phyloP scores from a whole-genome alignment of 2,329 filamentous ascomycete species.

The Aspergillus pseudoglaucus region DNA sequence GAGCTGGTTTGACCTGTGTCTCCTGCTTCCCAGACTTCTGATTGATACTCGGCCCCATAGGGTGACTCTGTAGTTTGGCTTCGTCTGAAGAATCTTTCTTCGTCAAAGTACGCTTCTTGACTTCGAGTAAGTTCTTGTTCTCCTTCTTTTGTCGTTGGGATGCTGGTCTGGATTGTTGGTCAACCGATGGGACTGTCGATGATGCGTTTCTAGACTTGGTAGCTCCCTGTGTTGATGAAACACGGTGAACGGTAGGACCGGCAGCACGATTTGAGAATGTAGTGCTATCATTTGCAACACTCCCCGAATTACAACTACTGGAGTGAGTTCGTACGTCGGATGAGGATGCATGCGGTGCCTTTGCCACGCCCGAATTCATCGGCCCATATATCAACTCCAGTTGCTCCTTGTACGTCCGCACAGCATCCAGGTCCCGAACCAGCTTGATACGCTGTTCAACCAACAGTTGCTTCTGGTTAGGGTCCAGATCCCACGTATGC shows the following conservation, averaged over 20 bases:
- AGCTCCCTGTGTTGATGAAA: background rate
- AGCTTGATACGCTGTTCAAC: slow-evolving; percentile 32
- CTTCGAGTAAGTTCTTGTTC: background rate
- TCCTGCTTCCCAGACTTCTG: background rate
- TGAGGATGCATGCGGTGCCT: slow-evolving; percentile 1
- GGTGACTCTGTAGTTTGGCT: background rate
- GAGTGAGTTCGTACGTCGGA: background rate
- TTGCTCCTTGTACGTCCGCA: slow-evolving; percentile 32
- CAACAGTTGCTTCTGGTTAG: slow-evolving; percentile 25
- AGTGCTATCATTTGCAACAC: background rate
- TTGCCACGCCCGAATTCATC: slow-evolving; percentile 1
- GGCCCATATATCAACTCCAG: slow-evolving; percentile 20
- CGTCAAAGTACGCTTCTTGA: background rate
- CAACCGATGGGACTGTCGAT: background rate
- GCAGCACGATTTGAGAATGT: background rate
- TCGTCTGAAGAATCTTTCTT: background rate
- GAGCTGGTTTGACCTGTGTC: background rate
- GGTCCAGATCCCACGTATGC: slow-evolving; percentile 31
- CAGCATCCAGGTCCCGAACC: slow-evolving; percentile 31
- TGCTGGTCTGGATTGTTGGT: background rate
- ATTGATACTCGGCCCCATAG: background rate
- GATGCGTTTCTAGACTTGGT: background rate
- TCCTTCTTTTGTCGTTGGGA: slow-evolving; percentile 2
- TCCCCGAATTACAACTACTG: background rate
- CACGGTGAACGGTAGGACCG: background rate